These are phyloP conservation scores for Candida multigemmis DNA, from an alignment of 805 yeast species.

Conservation along the genomic window DNA sequence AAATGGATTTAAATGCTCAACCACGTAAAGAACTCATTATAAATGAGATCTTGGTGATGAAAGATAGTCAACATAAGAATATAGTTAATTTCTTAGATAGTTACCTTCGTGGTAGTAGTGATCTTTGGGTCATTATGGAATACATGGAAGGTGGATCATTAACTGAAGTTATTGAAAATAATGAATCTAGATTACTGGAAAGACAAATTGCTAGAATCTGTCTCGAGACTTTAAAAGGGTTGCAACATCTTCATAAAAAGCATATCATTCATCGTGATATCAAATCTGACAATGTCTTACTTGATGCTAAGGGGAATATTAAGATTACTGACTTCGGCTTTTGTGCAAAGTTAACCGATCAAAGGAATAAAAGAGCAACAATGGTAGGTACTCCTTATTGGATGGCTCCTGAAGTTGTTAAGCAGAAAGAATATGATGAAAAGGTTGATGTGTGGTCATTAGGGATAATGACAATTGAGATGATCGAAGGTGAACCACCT, in stretches of 20 bases:
- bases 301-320: constrained; percentile 33
- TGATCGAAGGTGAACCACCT: constrained; percentile 85
- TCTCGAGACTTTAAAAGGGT: constrained; percentile 81
- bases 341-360: constrained; percentile 70
- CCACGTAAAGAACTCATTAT: constrained; percentile 93
- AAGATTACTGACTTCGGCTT: constrained; percentile 40
- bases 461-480: constrained; percentile 81
- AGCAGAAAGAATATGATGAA: constrained; percentile 71
- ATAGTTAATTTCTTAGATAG: constrained; percentile 94
- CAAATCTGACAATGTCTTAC: constrained; percentile 36
- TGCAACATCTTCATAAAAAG: constrained; percentile 84
- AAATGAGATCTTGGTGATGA: constrained; percentile 94
- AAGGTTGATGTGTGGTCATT: constrained; percentile 79
- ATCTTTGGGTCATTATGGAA: constrained; percentile 99
- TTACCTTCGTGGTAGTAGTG: constrained; percentile 67
- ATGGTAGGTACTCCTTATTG: constrained; percentile 88
- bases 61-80: constrained; percentile 87
- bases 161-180: constrained; percentile 91
- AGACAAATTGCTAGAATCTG: constrained; percentile 89
- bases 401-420: constrained; percentile 88
- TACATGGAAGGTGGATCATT: constrained; percentile 98
- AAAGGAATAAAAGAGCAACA: constrained; percentile 65
- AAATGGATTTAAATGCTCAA: constrained; percentile 85
- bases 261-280: constrained; percentile 73
- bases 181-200: constrained; percentile 62